phyloP scores from a whole-genome alignment of 2,329 filamentous ascomycete genomes.

The Mycosphaerella sp. region DNA sequence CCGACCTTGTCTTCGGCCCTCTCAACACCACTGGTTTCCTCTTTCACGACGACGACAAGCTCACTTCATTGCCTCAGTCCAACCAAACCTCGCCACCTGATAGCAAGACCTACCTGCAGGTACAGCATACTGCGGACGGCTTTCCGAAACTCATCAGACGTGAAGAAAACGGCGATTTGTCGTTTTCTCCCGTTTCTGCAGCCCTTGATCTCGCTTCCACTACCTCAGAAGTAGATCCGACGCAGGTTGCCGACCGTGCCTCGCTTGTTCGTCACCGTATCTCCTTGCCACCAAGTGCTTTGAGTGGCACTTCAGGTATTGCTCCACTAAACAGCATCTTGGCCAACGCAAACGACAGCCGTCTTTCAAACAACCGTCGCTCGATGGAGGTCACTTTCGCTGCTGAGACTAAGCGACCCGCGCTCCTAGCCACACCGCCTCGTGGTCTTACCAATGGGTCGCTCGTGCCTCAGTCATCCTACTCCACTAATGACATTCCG shows the following conservation, averaged over 20 bases:
- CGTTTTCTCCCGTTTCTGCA: conserved; percentile 75
- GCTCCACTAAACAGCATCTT: conserved; percentile 37
- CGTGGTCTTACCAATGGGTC: conserved; percentile 52
- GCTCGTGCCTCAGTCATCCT: conserved; percentile 77
- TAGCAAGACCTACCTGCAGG: conserved; percentile 62
- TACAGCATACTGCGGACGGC: conserved; percentile 70
- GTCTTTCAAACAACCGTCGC: conserved; percentile 41
- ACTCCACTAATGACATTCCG: conserved; percentile 82
- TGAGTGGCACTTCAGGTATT: conserved; percentile 32
- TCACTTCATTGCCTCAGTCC: conserved; percentile 35
- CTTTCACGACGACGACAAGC: conserved; percentile 60
- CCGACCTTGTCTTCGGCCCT: conserved; percentile 59
- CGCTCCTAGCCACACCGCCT: conserved; percentile 53
- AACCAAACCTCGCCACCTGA: conserved; percentile 53
- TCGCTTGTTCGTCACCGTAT: conserved; percentile 43
- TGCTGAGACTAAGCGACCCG: conserved; percentile 42
- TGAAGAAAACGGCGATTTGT: conserved; percentile 46
- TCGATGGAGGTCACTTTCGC: conserved; percentile 45
- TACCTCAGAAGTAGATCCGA: conserved; percentile 53
- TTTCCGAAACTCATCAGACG: conserved; percentile 78
- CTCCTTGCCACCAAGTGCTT: conserved; percentile 34
- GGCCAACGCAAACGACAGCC: conserved; percentile 38
- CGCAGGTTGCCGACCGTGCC: conserved; percentile 56
- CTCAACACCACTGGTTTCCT: conserved; percentile 80
- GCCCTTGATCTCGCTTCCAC: conserved; percentile 70